Evolutionary conservation across 2,329 filamentous ascomycete genomes (phyloP).

Genomic region (Claviceps sp.): DNA sequence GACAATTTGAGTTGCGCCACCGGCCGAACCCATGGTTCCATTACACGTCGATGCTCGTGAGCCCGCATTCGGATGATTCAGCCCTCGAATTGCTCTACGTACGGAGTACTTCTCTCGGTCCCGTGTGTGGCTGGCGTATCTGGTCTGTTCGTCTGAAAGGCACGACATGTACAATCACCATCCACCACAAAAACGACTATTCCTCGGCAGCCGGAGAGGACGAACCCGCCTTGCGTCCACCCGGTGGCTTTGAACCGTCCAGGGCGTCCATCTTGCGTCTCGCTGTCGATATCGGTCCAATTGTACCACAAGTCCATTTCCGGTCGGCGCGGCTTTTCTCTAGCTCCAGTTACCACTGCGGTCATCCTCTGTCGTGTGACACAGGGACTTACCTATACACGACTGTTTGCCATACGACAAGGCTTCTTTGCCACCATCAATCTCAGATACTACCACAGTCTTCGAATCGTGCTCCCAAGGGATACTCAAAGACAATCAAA

Average conservation of each 20-base stretch:
- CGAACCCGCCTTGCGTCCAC: background rate
- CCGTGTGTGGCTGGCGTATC: no score
- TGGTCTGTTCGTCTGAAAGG: background rate
- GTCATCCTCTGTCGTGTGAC: background rate
- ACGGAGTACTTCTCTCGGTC: no score
- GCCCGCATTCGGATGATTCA: background rate
- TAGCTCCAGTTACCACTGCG: background rate
- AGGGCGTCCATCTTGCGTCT: background rate
- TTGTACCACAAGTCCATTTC: background rate
- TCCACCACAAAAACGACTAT: no score
- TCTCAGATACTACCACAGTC: background rate
- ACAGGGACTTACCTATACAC: background rate
- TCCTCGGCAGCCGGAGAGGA: background rate
- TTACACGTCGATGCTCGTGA: slow-evolving; percentile 1
- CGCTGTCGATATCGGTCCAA: background rate
- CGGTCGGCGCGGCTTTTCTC: background rate
- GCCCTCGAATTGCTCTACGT: background rate
- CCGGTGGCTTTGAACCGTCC: background rate
- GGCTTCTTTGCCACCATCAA: background rate
- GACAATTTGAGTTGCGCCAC: background rate
- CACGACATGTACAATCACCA: background rate
- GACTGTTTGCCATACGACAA: background rate
- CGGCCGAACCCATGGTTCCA: background rate
- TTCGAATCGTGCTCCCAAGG: background rate
- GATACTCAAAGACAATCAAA: background rate